These are phyloP conservation scores for Trichophyton schoenleinii DNA, from an alignment of 2,329 filamentous ascomycete species.

Conservation along the genomic window DNA sequence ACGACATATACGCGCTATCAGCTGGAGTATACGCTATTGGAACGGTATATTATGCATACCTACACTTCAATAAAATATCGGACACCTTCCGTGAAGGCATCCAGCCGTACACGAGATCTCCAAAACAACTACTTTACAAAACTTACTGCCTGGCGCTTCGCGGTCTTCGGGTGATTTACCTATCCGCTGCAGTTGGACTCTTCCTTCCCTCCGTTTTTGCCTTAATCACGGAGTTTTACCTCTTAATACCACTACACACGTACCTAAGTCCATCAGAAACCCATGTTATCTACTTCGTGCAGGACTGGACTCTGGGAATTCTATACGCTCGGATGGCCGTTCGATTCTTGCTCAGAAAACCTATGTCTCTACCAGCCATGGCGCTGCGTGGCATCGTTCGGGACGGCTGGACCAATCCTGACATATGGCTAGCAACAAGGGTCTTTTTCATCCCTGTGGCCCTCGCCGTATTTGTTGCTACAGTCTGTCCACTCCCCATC, in stretches of 20 bases:
- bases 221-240: constrained; percentile 71
- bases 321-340: constrained; percentile 74
- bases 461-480: constrained; percentile 48
- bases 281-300: constrained; percentile 61
- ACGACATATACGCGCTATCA: constrained; percentile 94
- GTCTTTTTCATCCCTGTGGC: constrained; percentile 71
- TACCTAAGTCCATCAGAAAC: constrained; percentile 41
- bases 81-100: constrained; percentile 9
- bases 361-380: constrained; percentile 56
- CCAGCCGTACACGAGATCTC: constrained; percentile 21
- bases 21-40: constrained; percentile 75
- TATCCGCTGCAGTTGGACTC: constrained; percentile 61
- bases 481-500: constrained; percentile 51
- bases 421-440: constrained; percentile 65
- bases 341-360: constrained; percentile 55
- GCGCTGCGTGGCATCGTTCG: constrained; percentile 63
- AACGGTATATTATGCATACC: constrained; percentile 47
- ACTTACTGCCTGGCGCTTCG: constrained; percentile 25
- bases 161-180: constrained; percentile 52
- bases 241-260: constrained; percentile 75
- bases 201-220: constrained; percentile 71
- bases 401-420: constrained; percentile 65
- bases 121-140: constrained; percentile 18
- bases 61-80: constrained; percentile 7
- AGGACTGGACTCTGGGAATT: constrained; percentile 87